phyloP scores from a whole-genome alignment of 441 rosid species.

The Populus hybrid region DNA sequence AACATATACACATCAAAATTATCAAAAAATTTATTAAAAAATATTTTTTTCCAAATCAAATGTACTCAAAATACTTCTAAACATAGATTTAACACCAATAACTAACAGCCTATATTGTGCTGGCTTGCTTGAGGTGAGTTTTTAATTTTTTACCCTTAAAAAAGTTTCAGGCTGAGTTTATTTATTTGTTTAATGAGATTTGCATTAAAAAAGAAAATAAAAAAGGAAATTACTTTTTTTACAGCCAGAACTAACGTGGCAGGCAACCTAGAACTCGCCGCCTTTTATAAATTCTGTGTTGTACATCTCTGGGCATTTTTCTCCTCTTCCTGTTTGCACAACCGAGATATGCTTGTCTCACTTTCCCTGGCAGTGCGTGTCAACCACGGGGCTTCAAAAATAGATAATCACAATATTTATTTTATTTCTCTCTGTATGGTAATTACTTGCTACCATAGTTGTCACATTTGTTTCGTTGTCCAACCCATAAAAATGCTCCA shows the following conservation, averaged over 20 bases:
- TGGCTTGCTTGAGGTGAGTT: neutral
- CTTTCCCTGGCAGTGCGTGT: constrained; percentile 7
- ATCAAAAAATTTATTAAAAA: too few relatives aligned
- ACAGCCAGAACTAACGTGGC: constrained; percentile 2
- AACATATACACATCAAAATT: too few relatives aligned
- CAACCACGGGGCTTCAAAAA: constrained; percentile 16
- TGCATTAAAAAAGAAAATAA: neutral
- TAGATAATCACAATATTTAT: neutral
- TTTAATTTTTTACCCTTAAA: neutral
- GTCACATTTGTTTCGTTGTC: too few relatives aligned
- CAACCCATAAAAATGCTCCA: too few relatives aligned
- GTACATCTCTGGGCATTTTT: constrained; percentile 2
- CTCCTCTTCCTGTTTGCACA: constrained; percentile 29
- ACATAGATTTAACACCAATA: too few relatives aligned
- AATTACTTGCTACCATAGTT: too few relatives aligned
- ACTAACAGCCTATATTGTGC: neutral
- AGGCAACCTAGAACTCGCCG: constrained; percentile 3
- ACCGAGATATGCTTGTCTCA: constrained; percentile 30
- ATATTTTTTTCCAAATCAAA: too few relatives aligned
- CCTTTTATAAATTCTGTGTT: neutral
- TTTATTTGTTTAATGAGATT: neutral
- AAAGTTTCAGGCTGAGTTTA: neutral
- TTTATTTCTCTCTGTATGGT: neutral
- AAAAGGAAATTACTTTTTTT: neutral
- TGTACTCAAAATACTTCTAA: too few relatives aligned